Conservation (phyloP, 305 asterid species). For the Fraxinus baroniana region DNA sequence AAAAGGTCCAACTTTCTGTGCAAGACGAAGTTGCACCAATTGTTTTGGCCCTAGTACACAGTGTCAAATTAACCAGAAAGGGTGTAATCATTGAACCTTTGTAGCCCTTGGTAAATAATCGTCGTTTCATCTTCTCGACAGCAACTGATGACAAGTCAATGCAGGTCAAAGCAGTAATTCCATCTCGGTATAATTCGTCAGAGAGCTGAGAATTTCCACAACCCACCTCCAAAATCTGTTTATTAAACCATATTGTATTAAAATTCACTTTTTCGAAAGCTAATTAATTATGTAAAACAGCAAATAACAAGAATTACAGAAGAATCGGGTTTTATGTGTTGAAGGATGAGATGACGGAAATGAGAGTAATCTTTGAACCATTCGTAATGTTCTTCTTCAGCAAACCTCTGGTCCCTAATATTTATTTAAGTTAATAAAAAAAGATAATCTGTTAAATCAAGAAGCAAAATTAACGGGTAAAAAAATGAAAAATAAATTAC, state of each 20-base stretch:
- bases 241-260: conserved; percentile 1
- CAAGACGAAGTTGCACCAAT: neutral
- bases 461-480: neutral
- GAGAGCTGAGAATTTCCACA: conserved; percentile 94
- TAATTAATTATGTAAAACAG: neutral
- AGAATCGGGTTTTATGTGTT: conserved; percentile 20
- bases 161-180: conserved; percentile 80
- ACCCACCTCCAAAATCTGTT: conserved; percentile 88
- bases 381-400: conserved; percentile 36
- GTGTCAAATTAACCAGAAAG: neutral
- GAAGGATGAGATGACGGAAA: neutral
- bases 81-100: conserved; percentile 41
- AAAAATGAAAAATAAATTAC: neutral
- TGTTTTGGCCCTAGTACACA: neutral
- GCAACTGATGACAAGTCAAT: conserved; percentile 89
- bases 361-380: neutral
- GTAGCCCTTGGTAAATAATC: conserved; percentile 65
- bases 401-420: conserved; percentile 77
- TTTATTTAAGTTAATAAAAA: neutral
- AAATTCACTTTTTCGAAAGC: neutral
- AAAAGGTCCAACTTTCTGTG: neutral
- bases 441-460: neutral
- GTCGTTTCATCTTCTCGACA: conserved; percentile 73
- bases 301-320: conserved; percentile 36
- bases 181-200: conserved; percentile 74